Evolutionary conservation across 2,329 filamentous ascomycete species (phyloP).

Genomic region (Cercospora zeina): DNA sequence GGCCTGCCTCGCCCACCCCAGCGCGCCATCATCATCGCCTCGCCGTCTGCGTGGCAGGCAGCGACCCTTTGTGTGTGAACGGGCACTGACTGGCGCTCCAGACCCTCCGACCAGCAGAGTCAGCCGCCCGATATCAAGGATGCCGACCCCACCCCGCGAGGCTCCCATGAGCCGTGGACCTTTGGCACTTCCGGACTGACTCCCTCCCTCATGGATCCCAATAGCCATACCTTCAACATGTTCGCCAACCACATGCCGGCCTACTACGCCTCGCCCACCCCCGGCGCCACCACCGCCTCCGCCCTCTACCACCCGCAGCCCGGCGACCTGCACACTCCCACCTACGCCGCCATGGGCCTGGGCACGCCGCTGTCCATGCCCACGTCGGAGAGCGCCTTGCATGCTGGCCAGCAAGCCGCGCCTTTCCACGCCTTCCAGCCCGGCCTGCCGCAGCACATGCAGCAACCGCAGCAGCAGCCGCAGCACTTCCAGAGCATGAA

Average conservation of each 20-base stretch:
- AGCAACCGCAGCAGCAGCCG: constrained; percentile 32
- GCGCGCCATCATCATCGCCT: no score
- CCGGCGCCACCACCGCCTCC: constrained; percentile 58
- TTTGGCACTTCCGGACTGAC: constrained; percentile 60
- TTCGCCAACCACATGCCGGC: constrained; percentile 78
- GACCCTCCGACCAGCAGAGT: constrained; percentile 27
- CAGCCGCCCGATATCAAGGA: constrained; percentile 59
- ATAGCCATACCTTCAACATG: constrained; percentile 74
- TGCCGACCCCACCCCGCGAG: constrained; percentile 79
- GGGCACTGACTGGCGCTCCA: constrained; percentile 30
- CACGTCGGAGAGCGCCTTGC: constrained; percentile 66
- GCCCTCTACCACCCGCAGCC: constrained; percentile 77
- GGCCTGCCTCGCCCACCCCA: no score
- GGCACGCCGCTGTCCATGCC: constrained; percentile 80
- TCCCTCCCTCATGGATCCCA: constrained; percentile 82
- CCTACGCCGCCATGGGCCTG: constrained; percentile 63
- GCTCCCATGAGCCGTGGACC: constrained; percentile 76
- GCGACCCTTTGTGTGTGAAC: constrained; percentile 14
- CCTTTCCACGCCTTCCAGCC: constrained; percentile 68
- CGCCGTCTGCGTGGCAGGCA: constrained; percentile 30
- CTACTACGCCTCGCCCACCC: constrained; percentile 80
- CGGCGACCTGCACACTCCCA: constrained; percentile 77
- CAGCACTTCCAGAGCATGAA: constrained; percentile 64
- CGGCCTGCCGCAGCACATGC: constrained; percentile 60
- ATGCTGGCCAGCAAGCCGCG: constrained; percentile 57